Conservation (phyloP, 2,329 filamentous ascomycete species). For the Phyllosticta paracitricarpa region DNA sequence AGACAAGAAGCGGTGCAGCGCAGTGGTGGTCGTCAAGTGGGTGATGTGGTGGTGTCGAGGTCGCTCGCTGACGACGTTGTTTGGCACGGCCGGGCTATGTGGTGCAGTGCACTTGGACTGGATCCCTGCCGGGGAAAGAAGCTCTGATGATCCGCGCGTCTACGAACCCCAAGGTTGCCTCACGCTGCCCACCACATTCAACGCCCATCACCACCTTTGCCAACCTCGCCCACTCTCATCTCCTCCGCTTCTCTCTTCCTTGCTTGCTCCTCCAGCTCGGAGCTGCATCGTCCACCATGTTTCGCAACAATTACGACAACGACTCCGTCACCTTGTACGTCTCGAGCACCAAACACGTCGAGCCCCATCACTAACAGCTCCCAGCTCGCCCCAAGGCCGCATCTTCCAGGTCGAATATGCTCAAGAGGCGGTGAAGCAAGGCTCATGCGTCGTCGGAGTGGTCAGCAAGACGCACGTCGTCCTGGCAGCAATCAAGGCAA, state of each 20-base stretch:
- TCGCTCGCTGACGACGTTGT: not conserved
- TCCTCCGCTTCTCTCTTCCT: not conserved
- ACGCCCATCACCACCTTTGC: constrained; percentile 8
- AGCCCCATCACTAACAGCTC: constrained; percentile 12
- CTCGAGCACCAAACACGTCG: constrained; percentile 9
- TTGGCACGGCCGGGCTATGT: not conserved
- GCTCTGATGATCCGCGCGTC: constrained; percentile 13
- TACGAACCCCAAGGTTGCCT: constrained; percentile 16
- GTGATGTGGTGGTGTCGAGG: constrained; percentile 1
- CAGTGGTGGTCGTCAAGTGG: not conserved
- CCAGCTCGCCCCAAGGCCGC: constrained; percentile 94
- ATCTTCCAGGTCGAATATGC: constrained; percentile 99
- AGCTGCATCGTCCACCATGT: constrained; percentile 51
- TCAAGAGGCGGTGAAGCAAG: constrained; percentile 96
- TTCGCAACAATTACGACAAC: constrained; percentile 99
- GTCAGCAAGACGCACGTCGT: constrained; percentile 98
- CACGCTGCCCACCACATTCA: constrained; percentile 11
- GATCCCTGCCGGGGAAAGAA: constrained; percentile 8
- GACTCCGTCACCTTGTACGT: constrained; percentile 97
- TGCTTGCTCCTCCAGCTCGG: not conserved
- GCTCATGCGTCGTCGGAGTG: constrained; percentile 92
- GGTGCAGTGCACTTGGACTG: not conserved
- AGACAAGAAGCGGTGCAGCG: not conserved
- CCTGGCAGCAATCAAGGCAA: constrained; percentile 89
- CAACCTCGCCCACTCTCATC: constrained; percentile 5